Base-by-base conservation (phyloP, 2,329 filamentous ascomycete species). In the Diaporthe amygdali region DNA sequence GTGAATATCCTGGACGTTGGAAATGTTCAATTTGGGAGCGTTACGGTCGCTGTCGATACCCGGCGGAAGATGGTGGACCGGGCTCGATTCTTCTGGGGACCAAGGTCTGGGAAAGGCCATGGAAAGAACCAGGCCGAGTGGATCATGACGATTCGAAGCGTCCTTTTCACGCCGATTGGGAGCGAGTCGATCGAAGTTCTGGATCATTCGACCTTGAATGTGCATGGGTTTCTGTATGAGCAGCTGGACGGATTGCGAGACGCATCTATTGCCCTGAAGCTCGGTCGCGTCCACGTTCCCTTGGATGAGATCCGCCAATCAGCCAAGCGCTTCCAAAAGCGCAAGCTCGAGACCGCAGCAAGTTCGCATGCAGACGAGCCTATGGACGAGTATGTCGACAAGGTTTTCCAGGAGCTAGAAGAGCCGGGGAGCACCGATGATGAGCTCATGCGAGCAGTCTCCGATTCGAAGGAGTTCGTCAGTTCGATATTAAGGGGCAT, bases 381-480 rank as follows among this genome's bases (percentile, higher is more conserved):
- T 2, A 81, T 88, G 41, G 90, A 93, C 37, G 87, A 93, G 9
- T 91, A 92, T 15, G 87, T 96, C 70, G 87, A 89, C 44, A 91
- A 93, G 77, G 87, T 95, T n/a, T 88, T 94, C 52, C 91, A 93
- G 78, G 94, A 97, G 78, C 80, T 93, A 25, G 91, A 93, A 41
- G 84, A 88, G 39, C 90, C 93, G 10, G 91, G 90, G n/a, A 93
- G 83, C 73, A 85, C 87, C 27, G 85, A 88, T 72, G 90, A 94
- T 68, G 87, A 90, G 37, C 87, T 97, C 70, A 91, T 95, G 69
- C 92, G 94, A 79, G 92, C 93, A 0, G 93, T 98, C 0, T 95
- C 95, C 0, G 95, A 98, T 78, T 97, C 95, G 0, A 96, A 95
- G 77, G 95, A 97, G 74, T 96, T 99, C 78, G 88, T 95, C 69